A percentile compares a stretch with the other conserved stretches of the same genome.
Conservation (phyloP, 2,329 filamentous ascomycete genomes). For the Purpureocillium takamizusanense region DNA sequence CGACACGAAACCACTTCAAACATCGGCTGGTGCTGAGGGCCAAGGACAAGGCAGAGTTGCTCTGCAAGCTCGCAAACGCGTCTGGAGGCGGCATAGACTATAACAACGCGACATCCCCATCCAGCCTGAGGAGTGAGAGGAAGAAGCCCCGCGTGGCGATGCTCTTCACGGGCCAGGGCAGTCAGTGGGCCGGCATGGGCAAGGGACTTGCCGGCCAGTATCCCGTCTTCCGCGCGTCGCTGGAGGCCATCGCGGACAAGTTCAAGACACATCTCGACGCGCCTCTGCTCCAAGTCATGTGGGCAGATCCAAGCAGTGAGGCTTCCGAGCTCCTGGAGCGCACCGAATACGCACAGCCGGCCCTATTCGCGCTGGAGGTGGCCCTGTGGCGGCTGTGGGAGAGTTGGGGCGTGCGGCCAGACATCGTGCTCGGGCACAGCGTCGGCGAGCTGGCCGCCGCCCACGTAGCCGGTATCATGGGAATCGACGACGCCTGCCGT, state of each 20-base stretch:
- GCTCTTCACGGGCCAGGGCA: constrained; percentile 27
- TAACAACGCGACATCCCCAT: too few species aligned
- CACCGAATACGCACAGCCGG: constrained; percentile 22
- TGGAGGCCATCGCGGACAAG: constrained; percentile 11
- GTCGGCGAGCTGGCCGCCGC: constrained; percentile 17
- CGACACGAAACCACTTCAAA: constrained; percentile 5
- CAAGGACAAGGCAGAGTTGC: constrained; percentile 1
- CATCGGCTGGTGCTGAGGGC: constrained; percentile 3
- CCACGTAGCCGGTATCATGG: constrained; percentile 20
- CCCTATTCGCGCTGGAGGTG: constrained; percentile 22
- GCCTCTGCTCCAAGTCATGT: constrained; percentile 16
- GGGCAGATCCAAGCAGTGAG: constrained; percentile 13
- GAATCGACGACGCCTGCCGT: constrained; percentile 20
- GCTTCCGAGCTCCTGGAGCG: constrained; percentile 13
- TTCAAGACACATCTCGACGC: constrained; percentile 14
- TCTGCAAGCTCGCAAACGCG: constrained; percentile 5
- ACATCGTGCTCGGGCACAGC: constrained; percentile 16
- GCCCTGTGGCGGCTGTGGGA: constrained; percentile 21
- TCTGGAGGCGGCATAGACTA: too few species aligned
- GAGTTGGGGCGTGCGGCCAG: constrained; percentile 18
- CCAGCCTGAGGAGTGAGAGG: too few species aligned
- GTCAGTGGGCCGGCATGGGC: constrained; percentile 21
- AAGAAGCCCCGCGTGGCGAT: constrained; percentile 11
- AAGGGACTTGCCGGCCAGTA: constrained; percentile 15
- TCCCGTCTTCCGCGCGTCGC: constrained; percentile 15